Evolutionary conservation across 148 eudicot species (phyloP), one percentile per base, ranked within the genome.

Genomic region (Suaeda aralocaspica): DNA sequence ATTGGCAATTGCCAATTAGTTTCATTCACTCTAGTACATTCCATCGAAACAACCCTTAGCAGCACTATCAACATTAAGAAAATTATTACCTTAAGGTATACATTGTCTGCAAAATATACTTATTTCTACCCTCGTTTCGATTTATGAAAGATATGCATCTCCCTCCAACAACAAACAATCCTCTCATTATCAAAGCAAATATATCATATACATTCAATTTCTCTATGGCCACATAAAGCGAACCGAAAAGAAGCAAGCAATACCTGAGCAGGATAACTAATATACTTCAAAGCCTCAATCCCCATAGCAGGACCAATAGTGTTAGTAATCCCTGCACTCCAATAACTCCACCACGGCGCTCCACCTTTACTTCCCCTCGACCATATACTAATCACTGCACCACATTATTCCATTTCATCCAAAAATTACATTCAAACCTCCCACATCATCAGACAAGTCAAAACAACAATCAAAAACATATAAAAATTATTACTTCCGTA

Each of bases 231-330:
- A 58, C 33, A 45, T 13, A 34, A 49, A 10, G 21, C 16, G 0
- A 25, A 62, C 48, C 28, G 2, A n/a, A 34, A 56, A 45, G 9
- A 33, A 30, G 31, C 1, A 56, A 69, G 74, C 76, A 19, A 70
- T 75, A 67, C 97, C 96, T 94, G 97, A 34, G 96, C 99, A 73
- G 99, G 97, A 60, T 94, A 94, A 73, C 99, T 94, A 53, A 91
- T 94, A 73, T 91, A 94, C 81, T 91, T 94, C 79, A 91, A 73
- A 6, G 97, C 97, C 70, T 94, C 97, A 79, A 94, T 94, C 22
- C 99, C 97, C 99, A 94, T 91, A 49, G 99, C 99, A 0, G 99
- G 99, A n/a, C 99, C 99, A 72, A 94, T 91, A 0, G 99, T 87
- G 74, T 94, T 94, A 33, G 99, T 94, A 70, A 94, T 89, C 36